phyloP scores from a whole-genome alignment of 2,329 filamentous ascomycete species.

The Claviceps humidiphila region DNA sequence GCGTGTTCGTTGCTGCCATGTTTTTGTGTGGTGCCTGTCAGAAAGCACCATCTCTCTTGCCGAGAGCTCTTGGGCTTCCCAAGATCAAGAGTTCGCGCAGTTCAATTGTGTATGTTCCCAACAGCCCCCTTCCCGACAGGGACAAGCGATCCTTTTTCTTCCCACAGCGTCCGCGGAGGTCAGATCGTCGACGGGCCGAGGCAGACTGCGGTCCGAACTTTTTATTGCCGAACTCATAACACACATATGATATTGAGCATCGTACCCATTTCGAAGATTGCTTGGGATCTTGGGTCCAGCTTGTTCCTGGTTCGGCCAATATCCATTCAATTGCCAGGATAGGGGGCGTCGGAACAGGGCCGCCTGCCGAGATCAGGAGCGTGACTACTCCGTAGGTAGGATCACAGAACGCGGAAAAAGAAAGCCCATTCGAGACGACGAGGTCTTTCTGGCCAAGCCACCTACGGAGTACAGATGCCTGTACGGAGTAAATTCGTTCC shows the following conservation, averaged over 20 bases:
- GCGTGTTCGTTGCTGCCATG: too few species aligned
- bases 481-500: too few species aligned
- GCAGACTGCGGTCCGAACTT: not conserved
- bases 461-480: too few species aligned
- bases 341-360: too few species aligned
- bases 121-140: not conserved
- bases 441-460: not conserved
- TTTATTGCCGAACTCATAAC: not conserved
- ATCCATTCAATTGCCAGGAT: too few species aligned
- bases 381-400: too few species aligned
- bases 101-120: not conserved
- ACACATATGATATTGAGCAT: too few species aligned
- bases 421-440: not conserved
- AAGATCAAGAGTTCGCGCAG: not conserved
- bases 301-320: too few species aligned
- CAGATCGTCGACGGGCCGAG: not conserved
- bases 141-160: not conserved
- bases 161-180: not conserved
- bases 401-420: too few species aligned
- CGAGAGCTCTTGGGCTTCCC: not conserved
- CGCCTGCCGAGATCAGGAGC: too few species aligned
- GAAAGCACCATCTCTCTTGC: not conserved
- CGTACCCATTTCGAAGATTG: too few species aligned
- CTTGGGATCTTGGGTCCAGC: too few species aligned
- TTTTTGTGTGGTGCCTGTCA: not conserved